Evolutionary conservation across 805 yeast species (phyloP), one percentile per base, ranked within the genome.

Genomic region (Yarrowia yakushimensis): DNA sequence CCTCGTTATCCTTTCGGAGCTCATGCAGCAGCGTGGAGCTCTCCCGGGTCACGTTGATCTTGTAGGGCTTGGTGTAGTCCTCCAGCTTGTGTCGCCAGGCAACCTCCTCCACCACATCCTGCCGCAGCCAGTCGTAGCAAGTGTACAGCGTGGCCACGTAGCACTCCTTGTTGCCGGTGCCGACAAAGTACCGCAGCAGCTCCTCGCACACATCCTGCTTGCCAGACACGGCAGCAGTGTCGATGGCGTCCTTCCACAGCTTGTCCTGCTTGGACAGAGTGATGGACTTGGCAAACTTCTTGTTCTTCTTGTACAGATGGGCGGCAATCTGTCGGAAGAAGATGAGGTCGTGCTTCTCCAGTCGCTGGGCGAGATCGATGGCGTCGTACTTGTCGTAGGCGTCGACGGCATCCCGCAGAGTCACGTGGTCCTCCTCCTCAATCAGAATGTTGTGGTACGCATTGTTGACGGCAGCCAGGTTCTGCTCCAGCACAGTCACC

Each of bases 301-400:
- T 92, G 78, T 90, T 90, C 78, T 91, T 91, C 74, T 96, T 85
- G 82, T 88, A 94, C 67, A 94, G 81, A 68, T 91, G 84, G 55
- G 98, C 98, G 39, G 97, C 96, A 71, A 94, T 90, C 78, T 90
- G 96, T 78, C 97, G 87, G 82, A 94, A 94, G 79, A 91, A 94
- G 63, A 94, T 84, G 62, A 91, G 78, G 25, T 87, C 88, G 73
- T 93, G 97, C 75, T 87, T 87, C 78, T 94, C 99, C 69, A 94
- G 83, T 75, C 97, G 85, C 70, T 85, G 86, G 60, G 99, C 99
- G 68, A 94, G 82, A 50, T 90, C 97, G 68, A 94, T 79, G 63
- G 93, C 88, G 74, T 94, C 97, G 77, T 87, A 94, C 74, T 94
- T 85, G 76, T 92, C 97, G 74, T 87, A 87, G 28, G 90, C 82